A percentile compares a stretch with the other conserved stretches of the same genome.
phyloP scores from a whole-genome alignment of 2,329 filamentous ascomycete species.

The Thermoascus crustaceus region DNA sequence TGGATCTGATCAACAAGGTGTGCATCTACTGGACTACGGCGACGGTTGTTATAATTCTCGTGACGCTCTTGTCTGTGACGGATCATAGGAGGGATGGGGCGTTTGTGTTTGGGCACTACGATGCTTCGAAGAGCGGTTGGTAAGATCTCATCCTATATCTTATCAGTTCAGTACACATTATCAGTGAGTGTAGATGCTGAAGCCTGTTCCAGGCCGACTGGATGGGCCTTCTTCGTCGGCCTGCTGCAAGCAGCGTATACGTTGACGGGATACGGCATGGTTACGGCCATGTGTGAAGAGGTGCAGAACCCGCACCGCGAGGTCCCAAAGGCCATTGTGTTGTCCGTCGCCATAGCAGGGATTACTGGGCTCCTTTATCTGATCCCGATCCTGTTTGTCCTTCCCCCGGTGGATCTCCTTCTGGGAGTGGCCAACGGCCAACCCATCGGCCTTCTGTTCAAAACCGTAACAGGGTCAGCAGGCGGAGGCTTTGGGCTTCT shows the following conservation, averaged over 20 bases:
- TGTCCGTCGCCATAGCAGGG: slow-evolving; percentile 59
- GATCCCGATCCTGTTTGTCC: slow-evolving; percentile 66
- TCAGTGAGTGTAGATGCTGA: slow-evolving; percentile 4
- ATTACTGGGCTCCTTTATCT: slow-evolving; percentile 60
- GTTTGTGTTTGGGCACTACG: slow-evolving; percentile 62
- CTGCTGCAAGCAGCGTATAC: slow-evolving; percentile 53
- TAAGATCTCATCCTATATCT: slow-evolving; percentile 17
- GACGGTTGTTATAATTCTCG: slow-evolving; percentile 60
- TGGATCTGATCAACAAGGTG: slow-evolving; percentile 63
- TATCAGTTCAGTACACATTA: no score
- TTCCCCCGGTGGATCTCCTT: slow-evolving; percentile 58
- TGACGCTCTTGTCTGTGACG: slow-evolving; percentile 54
- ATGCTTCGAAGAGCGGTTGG: slow-evolving; percentile 58
- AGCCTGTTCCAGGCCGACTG: slow-evolving; percentile 42
- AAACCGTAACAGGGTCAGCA: slow-evolving; percentile 63
- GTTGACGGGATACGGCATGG: slow-evolving; percentile 57
- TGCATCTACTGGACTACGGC: slow-evolving; percentile 65
- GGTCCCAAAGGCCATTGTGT: slow-evolving; percentile 62
- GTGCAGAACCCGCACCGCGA: slow-evolving; percentile 60
- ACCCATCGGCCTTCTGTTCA: slow-evolving; percentile 68
- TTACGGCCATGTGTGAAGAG: slow-evolving; percentile 64
- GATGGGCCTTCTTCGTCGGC: slow-evolving; percentile 67
- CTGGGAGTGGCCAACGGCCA: slow-evolving; percentile 62
- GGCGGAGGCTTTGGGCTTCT: slow-evolving; percentile 67
- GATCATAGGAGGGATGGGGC: slow-evolving; percentile 49